Percentiles rank a stretch among this genome's conserved stretches.
phyloP scores from a whole-genome alignment of 306 rosid species.

The Potentilla sterilis region DNA sequence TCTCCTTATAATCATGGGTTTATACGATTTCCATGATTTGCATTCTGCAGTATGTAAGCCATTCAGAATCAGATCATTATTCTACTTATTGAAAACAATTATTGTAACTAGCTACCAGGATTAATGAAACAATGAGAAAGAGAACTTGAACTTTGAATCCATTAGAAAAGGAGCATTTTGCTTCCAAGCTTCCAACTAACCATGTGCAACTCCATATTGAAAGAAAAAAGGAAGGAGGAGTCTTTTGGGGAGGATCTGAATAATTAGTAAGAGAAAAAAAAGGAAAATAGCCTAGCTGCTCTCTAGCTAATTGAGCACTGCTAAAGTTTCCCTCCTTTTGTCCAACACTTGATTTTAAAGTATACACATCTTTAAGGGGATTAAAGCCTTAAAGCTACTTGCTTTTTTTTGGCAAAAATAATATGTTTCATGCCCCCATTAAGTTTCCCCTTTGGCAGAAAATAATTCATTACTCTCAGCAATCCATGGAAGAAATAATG shows the following conservation, averaged over 20 bases:
- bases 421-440: constrained; percentile 7
- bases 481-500: background rate
- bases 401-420: constrained; percentile 3
- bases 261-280: constrained; percentile 23
- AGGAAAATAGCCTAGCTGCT: constrained; percentile 5
- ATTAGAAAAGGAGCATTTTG: constrained; percentile 6
- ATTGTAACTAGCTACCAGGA: background rate
- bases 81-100: background rate
- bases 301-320: background rate
- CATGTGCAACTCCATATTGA: constrained; percentile 29
- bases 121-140: background rate
- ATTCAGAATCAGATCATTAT: background rate
- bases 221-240: background rate
- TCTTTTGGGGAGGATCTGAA: constrained; percentile 11
- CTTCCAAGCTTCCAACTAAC: constrained; percentile 23
- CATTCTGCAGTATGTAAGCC: background rate
- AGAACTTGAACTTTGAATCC: constrained; percentile 13
- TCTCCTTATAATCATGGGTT: background rate
- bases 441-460: constrained; percentile 4
- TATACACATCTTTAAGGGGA: constrained; percentile 25
- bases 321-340: constrained; percentile 37
- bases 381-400: background rate
- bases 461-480: background rate
- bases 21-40: background rate
- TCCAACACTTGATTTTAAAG: constrained; percentile 23